A percentile compares a stretch with the other conserved stretches of the same genome.
Conservation (phyloP, 2,329 filamentous ascomycete species). For the Exophiala alcalophila region DNA sequence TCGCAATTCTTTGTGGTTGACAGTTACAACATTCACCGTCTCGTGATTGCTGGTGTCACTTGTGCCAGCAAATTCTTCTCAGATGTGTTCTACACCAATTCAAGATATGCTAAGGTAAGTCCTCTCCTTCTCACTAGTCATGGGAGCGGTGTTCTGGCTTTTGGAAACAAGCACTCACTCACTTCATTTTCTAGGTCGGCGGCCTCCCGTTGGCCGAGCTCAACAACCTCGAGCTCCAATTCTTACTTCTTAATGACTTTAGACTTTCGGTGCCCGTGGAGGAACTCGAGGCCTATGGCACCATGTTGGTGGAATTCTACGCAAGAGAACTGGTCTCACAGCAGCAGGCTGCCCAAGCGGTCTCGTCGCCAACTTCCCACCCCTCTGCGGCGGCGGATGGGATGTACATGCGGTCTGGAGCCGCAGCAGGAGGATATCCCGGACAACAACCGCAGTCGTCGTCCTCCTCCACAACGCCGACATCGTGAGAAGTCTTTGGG, state of each 20-base stretch:
- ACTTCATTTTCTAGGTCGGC: constrained; percentile 66
- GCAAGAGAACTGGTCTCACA: constrained; percentile 80
- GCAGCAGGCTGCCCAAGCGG: constrained; percentile 39
- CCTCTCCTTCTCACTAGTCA: background rate
- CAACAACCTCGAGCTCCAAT: constrained; percentile 94
- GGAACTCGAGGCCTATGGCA: constrained; percentile 94
- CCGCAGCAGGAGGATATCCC: constrained; percentile 1
- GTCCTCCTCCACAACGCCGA: constrained; percentile 9
- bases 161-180: constrained; percentile 22
- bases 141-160: constrained; percentile 3
- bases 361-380: constrained; percentile 15
- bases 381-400: constrained; percentile 16
- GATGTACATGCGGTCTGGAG: constrained; percentile 27
- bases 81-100: constrained; percentile 98
- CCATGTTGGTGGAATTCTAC: constrained; percentile 98
- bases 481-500: constrained; percentile 4
- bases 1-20: constrained; percentile 89
- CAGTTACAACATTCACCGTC: constrained; percentile 96
- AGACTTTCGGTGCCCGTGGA: constrained; percentile 88
- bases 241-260: constrained; percentile 93
- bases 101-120: constrained; percentile 93
- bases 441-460: no score
- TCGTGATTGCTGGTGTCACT: constrained; percentile 95
- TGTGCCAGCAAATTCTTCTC: constrained; percentile 99
- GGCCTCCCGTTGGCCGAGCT: constrained; percentile 87